These are phyloP conservation scores for Tarenaya hassleriana DNA, from an alignment of 345 rosid species.

Conservation along the genomic window DNA sequence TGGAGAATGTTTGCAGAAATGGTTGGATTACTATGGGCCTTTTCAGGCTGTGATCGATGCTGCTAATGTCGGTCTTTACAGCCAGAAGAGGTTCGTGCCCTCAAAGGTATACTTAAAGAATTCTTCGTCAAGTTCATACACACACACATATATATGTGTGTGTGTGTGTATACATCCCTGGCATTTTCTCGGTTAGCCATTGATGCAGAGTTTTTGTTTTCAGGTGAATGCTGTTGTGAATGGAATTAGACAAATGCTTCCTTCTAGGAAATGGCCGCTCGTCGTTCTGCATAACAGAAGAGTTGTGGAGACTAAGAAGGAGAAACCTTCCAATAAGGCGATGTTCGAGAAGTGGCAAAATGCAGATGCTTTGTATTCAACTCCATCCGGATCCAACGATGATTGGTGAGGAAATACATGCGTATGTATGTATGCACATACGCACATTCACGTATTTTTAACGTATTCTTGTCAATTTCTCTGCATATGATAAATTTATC, in stretches of 20 bases:
- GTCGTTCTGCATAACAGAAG: slow-evolving; percentile 58
- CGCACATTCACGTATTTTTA: neutral
- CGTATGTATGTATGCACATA: no score
- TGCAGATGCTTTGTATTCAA: slow-evolving; percentile 56
- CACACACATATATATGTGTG: slow-evolving; percentile 1
- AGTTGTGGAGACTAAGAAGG: slow-evolving; percentile 39
- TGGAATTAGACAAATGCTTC: slow-evolving; percentile 50
- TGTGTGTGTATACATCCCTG: no score
- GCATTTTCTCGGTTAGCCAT: no score
- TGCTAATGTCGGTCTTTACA: slow-evolving; percentile 57
- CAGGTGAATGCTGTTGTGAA: slow-evolving; percentile 55
- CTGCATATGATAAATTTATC: neutral
- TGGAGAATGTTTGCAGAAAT: slow-evolving; percentile 42
- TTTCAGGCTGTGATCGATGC: slow-evolving; percentile 67
- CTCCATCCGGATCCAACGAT: slow-evolving; percentile 71
- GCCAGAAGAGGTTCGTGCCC: slow-evolving; percentile 43
- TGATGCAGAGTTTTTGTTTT: neutral
- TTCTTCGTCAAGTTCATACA: slow-evolving; percentile 1
- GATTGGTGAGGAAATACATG: slow-evolving; percentile 48
- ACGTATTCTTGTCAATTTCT: no score
- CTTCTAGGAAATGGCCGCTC: slow-evolving; percentile 61
- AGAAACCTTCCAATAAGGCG: slow-evolving; percentile 33
- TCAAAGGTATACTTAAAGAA: slow-evolving; percentile 30
- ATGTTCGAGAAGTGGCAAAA: slow-evolving; percentile 54
- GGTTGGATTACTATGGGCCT: slow-evolving; percentile 66